Evolutionary conservation across 1,284 basidiomycete genomes (phyloP).

Genomic region (Pseudozyma sp.): DNA sequence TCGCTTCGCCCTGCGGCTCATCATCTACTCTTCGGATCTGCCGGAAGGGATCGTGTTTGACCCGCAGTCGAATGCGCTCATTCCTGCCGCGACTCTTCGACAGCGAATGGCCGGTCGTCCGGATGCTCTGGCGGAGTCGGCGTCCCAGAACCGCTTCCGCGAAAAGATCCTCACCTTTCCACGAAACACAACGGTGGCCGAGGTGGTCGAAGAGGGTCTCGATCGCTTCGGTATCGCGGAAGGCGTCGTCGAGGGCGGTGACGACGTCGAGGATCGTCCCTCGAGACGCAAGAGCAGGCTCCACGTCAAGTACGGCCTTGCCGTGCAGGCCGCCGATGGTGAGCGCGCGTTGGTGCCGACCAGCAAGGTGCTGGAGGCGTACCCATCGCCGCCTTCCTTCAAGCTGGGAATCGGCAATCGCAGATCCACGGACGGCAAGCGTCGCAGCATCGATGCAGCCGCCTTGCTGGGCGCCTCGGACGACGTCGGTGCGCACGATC

Average conservation of each 20-base stretch:
- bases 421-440: slow-evolving; percentile 78
- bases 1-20: slow-evolving; percentile 84
- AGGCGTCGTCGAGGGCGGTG: slow-evolving; percentile 95
- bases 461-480: slow-evolving; percentile 74
- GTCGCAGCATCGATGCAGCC: slow-evolving; percentile 87
- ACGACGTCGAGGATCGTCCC: slow-evolving; percentile 92
- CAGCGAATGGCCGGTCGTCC: slow-evolving; percentile 27
- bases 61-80: slow-evolving; percentile 86
- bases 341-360: slow-evolving; percentile 52
- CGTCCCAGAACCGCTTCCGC: slow-evolving; percentile 40
- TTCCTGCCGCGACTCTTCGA: slow-evolving; percentile 68
- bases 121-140: slow-evolving; percentile 8
- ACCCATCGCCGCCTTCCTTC: slow-evolving; percentile 73
- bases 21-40: slow-evolving; percentile 87
- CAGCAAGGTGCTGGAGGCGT: slow-evolving; percentile 77
- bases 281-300: slow-evolving; percentile 81
- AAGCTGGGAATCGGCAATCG: slow-evolving; percentile 78
- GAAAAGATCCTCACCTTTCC: slow-evolving; percentile 74
- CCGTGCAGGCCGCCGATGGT: slow-evolving; percentile 57
- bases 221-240: slow-evolving; percentile 93
- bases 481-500: slow-evolving; percentile 84
- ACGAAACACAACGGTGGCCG: slow-evolving; percentile 92
- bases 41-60: slow-evolving; percentile 95
- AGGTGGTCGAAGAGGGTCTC: slow-evolving; percentile 90
- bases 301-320: slow-evolving; percentile 83